These are phyloP conservation scores for Hordeum vulgare DNA, from an alignment of 176 grass and related monocot genomes.

Conservation along the genomic window DNA sequence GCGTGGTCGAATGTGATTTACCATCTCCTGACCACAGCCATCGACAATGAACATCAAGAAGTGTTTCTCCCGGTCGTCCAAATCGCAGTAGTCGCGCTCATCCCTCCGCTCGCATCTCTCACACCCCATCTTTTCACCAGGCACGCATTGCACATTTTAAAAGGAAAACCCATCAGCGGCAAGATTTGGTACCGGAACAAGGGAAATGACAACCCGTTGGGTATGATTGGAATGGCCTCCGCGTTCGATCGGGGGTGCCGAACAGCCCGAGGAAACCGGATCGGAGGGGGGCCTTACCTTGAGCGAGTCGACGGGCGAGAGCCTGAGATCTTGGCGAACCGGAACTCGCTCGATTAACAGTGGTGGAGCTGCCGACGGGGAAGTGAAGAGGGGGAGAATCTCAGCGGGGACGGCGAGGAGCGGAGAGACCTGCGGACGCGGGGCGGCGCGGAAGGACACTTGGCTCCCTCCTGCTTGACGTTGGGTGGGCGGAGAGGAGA, in stretches of 20 bases:
- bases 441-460: neutral
- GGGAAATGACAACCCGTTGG: neutral
- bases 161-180: neutral
- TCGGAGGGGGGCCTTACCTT: neutral
- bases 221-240: neutral
- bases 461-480: neutral
- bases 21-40: neutral
- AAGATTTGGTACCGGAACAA: neutral
- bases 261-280: neutral
- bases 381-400: neutral
- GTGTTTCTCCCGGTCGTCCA: neutral
- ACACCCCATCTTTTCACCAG: neutral
- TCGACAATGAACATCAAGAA: neutral
- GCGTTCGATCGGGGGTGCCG: neutral
- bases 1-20: neutral
- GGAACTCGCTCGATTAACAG: neutral
- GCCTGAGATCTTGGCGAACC: neutral
- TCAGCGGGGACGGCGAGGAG: neutral
- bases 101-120: neutral
- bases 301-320: neutral
- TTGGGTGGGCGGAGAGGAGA: neutral
- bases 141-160: neutral
- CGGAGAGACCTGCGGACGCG: neutral
- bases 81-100: neutral
- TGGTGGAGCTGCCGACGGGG: neutral